Percentiles rank a stretch among this genome's conserved stretches.
These are phyloP conservation scores for Aurinia saxatilis DNA, from an alignment of 345 rosid genomes.

Conservation along the genomic window DNA sequence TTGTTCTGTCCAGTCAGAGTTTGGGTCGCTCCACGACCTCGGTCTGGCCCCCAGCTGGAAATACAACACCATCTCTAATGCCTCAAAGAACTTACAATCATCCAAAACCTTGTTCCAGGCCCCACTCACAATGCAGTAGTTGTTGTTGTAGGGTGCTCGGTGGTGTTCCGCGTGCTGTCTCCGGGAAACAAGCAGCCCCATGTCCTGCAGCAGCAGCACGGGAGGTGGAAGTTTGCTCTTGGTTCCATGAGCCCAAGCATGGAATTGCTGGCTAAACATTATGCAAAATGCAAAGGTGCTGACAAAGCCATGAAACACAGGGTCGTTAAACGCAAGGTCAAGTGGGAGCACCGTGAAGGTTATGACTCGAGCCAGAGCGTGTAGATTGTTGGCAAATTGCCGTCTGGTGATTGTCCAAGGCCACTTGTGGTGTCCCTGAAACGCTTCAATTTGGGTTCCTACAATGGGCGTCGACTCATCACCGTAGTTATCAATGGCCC, in stretches of 20 bases:
- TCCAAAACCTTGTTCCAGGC: constrained; percentile 70
- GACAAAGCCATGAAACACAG: constrained; percentile 50
- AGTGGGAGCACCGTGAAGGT: constrained; percentile 58
- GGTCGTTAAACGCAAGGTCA: constrained; percentile 41
- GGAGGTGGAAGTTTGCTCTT: constrained; percentile 69
- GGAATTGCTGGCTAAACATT: constrained; percentile 90
- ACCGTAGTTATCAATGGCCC: constrained; percentile 92
- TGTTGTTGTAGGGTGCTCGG: constrained; percentile 72
- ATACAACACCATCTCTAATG: constrained; percentile 65
- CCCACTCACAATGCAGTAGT: constrained; percentile 89
- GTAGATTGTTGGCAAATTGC: constrained; percentile 80
- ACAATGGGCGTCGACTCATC: constrained; percentile 61
- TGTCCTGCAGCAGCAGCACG: constrained; percentile 65
- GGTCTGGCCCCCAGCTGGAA: constrained; percentile 56
- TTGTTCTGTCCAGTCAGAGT: constrained; percentile 56
- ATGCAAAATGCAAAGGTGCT: constrained; percentile 55
- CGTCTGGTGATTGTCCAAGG: constrained; percentile 87
- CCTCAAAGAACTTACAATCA: constrained; percentile 51
- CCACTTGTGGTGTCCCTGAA: constrained; percentile 90
- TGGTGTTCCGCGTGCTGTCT: constrained; percentile 67
- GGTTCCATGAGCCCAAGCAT: constrained; percentile 93
- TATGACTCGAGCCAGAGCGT: constrained; percentile 52
- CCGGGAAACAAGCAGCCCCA: constrained; percentile 63
- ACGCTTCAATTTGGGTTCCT: constrained; percentile 77
- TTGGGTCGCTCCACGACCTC: constrained; percentile 78